Base-by-base conservation (phyloP, 352 stramenopile species). In the Phytophthora macrochlamydospora region DNA sequence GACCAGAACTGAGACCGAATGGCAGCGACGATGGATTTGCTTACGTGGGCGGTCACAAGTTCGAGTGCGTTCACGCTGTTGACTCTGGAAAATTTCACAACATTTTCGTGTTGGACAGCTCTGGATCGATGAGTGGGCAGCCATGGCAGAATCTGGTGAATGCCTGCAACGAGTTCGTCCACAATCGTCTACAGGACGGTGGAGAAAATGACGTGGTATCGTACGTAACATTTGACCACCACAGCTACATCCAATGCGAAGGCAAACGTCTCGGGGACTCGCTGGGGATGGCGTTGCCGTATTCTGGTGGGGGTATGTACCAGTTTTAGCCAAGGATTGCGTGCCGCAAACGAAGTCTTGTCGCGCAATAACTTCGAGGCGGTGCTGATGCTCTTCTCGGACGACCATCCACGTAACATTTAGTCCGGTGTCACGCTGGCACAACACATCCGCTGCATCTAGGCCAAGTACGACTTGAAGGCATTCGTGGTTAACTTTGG, bases 401-500 rank as follows among this genome's bases (percentile, higher is more conserved):
- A 89, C 55, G 80, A 78, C 0, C 71, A 83, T 18, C 75, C 79
- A 1, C 45, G 45, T 2, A 70, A 84, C 13, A 46, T 54, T 1
- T 7, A 12, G 5, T 49, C 61, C 40, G 69, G 75, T 12, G 71
- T 80, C 35, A 54, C 69, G 37, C 50, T 83, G 5, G 79, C 75
- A 1, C 44, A 35, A 2, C 61, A 87, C 38, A 76, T 89, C 40
- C 30, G 51, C 1, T n/a, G 63, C 2, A 65, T 14, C 5, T 89
- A 87, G 57, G 67, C 49, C 0, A 79, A 65, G 53, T 78, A 84
- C 49, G 72, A 59, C 1, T 45, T 89, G 8, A 44, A 73, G 45
- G 58, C 73, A 2, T 89, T 81, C 56, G 68, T 71, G 2, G 78
- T 89, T 1, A 76, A 78, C n/a, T 89, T 86, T 56, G 81, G 81